A percentile compares a stretch with the other conserved stretches of the same genome.
Evolutionary conservation across 2,329 filamentous ascomycete genomes (phyloP).

Genomic region (Aureobasidium melanogenum): DNA sequence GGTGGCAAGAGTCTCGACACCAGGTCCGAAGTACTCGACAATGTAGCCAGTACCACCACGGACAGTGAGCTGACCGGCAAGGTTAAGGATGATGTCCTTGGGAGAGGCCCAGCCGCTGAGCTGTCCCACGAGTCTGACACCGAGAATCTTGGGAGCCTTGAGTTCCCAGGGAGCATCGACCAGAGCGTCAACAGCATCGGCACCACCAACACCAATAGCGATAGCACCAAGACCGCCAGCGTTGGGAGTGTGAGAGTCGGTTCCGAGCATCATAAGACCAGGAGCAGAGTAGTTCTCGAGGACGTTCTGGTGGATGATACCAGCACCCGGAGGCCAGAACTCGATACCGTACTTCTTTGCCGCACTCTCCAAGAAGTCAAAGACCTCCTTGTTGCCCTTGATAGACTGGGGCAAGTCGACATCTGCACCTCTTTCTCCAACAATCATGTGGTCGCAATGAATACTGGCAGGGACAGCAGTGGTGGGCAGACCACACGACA

Average conservation of each 20-base stretch:
- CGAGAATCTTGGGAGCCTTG: constrained; percentile 84
- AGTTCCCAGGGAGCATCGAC: constrained; percentile 97
- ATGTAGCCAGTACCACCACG: constrained; percentile 84
- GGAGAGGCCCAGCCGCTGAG: constrained; percentile 86
- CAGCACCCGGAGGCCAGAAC: constrained; percentile 89
- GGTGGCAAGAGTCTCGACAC: constrained; percentile 78
- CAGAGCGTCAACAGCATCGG: constrained; percentile 92
- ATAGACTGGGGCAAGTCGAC: constrained; percentile 79
- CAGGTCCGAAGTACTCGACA: constrained; percentile 82
- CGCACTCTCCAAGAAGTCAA: constrained; percentile 92
- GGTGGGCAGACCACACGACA: constrained; percentile 82
- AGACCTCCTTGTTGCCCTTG: constrained; percentile 89
- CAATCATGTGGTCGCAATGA: constrained; percentile 98
- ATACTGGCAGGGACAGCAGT: constrained; percentile 95
- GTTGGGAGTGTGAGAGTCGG: constrained; percentile 94
- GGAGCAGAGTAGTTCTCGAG: constrained; percentile 97
- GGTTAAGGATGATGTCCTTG: constrained; percentile 87
- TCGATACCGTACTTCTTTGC: constrained; percentile 87
- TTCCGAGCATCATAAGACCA: constrained; percentile 97
- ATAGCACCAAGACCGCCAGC: constrained; percentile 90
- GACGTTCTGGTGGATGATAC: constrained; percentile 96
- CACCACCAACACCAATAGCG: constrained; percentile 93
- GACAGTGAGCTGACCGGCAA: constrained; percentile 85
- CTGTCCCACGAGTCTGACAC: constrained; percentile 73
- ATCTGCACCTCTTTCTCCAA: constrained; percentile 83